A percentile compares a stretch with the other conserved stretches of the same genome.
These are phyloP conservation scores for Allantophomopsis cytisporea DNA, from an alignment of 2,329 filamentous ascomycete species.

Conservation along the genomic window DNA sequence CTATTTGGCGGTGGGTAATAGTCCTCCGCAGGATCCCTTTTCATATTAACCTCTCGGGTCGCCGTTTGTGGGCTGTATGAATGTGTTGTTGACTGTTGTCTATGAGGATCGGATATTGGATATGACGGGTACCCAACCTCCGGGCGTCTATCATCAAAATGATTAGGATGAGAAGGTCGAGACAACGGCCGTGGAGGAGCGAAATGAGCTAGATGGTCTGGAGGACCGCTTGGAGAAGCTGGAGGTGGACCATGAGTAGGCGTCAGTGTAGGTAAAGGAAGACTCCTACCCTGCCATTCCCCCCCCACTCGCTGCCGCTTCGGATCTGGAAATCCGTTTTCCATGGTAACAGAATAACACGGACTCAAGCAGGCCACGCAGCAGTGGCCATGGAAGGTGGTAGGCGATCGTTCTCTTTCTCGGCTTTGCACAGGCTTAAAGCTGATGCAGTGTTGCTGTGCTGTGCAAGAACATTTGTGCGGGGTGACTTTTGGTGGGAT, in stretches of 20 bases:
- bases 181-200: conserved; percentile 13
- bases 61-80: conserved; percentile 21
- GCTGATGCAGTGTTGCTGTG: conserved; percentile 12
- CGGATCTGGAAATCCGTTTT: conserved; percentile 40
- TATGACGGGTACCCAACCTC: conserved; percentile 41
- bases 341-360: conserved; percentile 38
- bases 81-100: conserved; percentile 8
- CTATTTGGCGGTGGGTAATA: conserved; percentile 12
- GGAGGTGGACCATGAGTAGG: no score
- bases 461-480: conserved; percentile 15
- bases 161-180: conserved; percentile 20
- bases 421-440: conserved; percentile 19
- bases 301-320: conserved; percentile 42
- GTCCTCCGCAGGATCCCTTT: conserved; percentile 31
- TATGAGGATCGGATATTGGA: conserved; percentile 18
- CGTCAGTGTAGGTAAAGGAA: no score
- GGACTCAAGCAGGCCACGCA: conserved; percentile 19
- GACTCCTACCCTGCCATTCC: conserved; percentile 4
- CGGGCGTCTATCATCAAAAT: conserved; percentile 39
- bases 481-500: conserved; percentile 1
- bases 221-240: conserved; percentile 13
- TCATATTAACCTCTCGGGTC: conserved; percentile 36
- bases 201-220: conserved; percentile 14
- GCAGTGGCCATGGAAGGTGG: conserved; percentile 22
- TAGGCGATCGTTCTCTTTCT: conserved; percentile 11